These are phyloP conservation scores for Ogataea nakhonphanomensis DNA, from an alignment of 805 yeast species.

Conservation along the genomic window DNA sequence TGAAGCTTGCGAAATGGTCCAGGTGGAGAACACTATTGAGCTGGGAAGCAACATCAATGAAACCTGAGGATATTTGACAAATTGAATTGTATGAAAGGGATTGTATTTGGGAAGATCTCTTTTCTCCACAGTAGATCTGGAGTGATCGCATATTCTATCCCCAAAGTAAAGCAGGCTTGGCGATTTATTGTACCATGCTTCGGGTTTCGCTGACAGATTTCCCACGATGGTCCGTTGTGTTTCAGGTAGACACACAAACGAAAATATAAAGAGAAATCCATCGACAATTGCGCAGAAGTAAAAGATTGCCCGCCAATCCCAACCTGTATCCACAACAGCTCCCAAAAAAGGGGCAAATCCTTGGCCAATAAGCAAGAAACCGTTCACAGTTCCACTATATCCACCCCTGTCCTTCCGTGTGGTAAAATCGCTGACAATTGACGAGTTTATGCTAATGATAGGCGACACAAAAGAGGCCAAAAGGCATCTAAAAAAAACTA, in stretches of 20 bases:
- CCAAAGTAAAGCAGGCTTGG: slow-evolving; percentile 39
- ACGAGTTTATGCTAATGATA: slow-evolving; percentile 64
- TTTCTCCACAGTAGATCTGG: slow-evolving; percentile 23
- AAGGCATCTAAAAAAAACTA: slow-evolving; percentile 66
- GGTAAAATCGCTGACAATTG: slow-evolving; percentile 72
- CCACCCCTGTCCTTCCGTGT: slow-evolving; percentile 66
- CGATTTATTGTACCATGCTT: slow-evolving; percentile 37
- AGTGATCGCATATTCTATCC: slow-evolving; percentile 31
- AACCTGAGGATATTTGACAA: slow-evolving; percentile 30
- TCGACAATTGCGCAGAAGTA: slow-evolving; percentile 71
- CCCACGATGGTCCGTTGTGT: slow-evolving; percentile 72
- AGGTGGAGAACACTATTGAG: slow-evolving; percentile 61
- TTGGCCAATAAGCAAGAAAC: slow-evolving; percentile 66
- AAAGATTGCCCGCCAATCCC: slow-evolving; percentile 76
- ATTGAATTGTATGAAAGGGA: slow-evolving; percentile 24
- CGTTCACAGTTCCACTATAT: slow-evolving; percentile 60
- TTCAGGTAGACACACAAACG: slow-evolving; percentile 58
- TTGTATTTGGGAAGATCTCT: slow-evolving; percentile 18
- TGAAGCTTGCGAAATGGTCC: slow-evolving; percentile 69
- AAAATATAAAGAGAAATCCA: slow-evolving; percentile 38
- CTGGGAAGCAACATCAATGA: slow-evolving; percentile 50
- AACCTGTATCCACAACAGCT: slow-evolving; percentile 46
- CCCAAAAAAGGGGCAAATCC: slow-evolving; percentile 78
- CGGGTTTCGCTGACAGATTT: slow-evolving; percentile 63
- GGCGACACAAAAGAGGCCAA: slow-evolving; percentile 80